phyloP scores from a whole-genome alignment of 192 early-diverging fungal species.

The Hyaloraphidium curvatum region DNA sequence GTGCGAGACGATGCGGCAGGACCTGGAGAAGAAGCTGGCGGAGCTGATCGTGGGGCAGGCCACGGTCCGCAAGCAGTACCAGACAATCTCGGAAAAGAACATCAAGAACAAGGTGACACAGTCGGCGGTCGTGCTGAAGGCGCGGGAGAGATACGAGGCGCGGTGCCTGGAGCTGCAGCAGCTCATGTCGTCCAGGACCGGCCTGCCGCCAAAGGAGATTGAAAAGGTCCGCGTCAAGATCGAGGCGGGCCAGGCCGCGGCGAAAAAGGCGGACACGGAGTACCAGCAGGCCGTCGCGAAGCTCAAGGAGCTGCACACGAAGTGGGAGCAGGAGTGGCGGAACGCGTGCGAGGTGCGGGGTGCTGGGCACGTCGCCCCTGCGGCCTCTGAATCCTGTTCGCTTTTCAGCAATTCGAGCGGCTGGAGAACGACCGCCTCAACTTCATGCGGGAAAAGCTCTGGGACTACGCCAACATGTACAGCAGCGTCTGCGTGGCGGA shows the following conservation, averaged over 20 bases:
- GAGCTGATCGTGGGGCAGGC: slow-evolving; percentile 2
- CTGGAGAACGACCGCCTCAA: slow-evolving; percentile 31
- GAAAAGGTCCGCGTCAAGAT: slow-evolving; percentile 17
- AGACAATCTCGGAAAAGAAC: slow-evolving; percentile 20
- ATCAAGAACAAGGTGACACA: slow-evolving; percentile 22
- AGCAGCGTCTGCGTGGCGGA: slow-evolving; percentile 29
- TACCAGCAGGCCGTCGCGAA: slow-evolving; percentile 21
- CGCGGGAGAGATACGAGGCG: slow-evolving; percentile 22
- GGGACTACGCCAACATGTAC: slow-evolving; percentile 33
- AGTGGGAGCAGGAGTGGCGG: slow-evolving; percentile 24
- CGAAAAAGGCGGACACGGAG: slow-evolving; percentile 23
- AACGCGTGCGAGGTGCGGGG: slow-evolving; percentile 16
- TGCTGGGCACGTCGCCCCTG: not conserved
- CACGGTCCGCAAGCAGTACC: slow-evolving; percentile 13
- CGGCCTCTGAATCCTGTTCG: not conserved
- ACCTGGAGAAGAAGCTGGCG: not conserved
- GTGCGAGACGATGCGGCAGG: slow-evolving; percentile 6
- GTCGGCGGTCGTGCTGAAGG: slow-evolving; percentile 16
- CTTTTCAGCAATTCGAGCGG: slow-evolving; percentile 22
- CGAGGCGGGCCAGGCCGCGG: slow-evolving; percentile 18
- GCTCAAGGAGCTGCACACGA: slow-evolving; percentile 20
- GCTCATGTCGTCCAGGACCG: no score
- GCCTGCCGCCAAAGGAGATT: slow-evolving; percentile 15
- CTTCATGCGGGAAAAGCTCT: slow-evolving; percentile 22
- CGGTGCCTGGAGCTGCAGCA: slow-evolving; percentile 21